A percentile compares a stretch with the other conserved stretches of the same genome.
Evolutionary conservation across 2,329 filamentous ascomycete genomes (phyloP).

Genomic region (Arthrobotrys sphaeroides): DNA sequence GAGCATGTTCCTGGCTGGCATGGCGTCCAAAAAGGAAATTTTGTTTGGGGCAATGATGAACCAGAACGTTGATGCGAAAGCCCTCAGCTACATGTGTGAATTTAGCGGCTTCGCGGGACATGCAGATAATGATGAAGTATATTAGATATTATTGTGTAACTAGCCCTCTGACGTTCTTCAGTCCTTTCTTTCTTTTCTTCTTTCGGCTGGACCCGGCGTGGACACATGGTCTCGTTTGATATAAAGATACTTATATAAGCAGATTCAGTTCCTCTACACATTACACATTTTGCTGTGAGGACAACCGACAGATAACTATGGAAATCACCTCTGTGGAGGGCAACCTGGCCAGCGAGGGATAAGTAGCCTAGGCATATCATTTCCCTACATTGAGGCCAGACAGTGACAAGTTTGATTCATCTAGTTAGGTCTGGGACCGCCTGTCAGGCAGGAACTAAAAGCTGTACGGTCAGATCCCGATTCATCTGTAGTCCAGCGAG

Average conservation of each 20-base stretch:
- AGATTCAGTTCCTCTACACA: too few species aligned
- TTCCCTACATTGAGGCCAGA: too few species aligned
- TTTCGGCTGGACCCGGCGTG: background rate
- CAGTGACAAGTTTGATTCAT: too few species aligned
- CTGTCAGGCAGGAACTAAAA: too few species aligned
- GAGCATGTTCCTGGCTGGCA: slow-evolving; percentile 68
- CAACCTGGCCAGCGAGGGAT: too few species aligned
- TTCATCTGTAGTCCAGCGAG: too few species aligned
- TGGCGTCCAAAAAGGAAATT: slow-evolving; percentile 73
- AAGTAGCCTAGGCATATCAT: too few species aligned
- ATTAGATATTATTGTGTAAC: background rate
- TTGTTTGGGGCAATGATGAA: slow-evolving; percentile 73
- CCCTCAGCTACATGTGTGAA: slow-evolving; percentile 44
- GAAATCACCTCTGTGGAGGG: too few species aligned
- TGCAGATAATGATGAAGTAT: slow-evolving; percentile 33
- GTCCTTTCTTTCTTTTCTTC: background rate
- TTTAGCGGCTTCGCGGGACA: slow-evolving; percentile 35
- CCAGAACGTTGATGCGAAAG: slow-evolving; percentile 44
- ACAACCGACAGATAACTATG: too few species aligned
- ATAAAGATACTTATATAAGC: background rate
- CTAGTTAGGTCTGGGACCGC: too few species aligned
- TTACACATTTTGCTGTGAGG: too few species aligned
- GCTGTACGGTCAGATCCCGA: too few species aligned
- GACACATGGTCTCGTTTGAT: background rate
- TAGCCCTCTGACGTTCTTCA: background rate